Conservation (phyloP, 495 filamentous ascomycete genomes). For the Chlorociboria aeruginascens region DNA sequence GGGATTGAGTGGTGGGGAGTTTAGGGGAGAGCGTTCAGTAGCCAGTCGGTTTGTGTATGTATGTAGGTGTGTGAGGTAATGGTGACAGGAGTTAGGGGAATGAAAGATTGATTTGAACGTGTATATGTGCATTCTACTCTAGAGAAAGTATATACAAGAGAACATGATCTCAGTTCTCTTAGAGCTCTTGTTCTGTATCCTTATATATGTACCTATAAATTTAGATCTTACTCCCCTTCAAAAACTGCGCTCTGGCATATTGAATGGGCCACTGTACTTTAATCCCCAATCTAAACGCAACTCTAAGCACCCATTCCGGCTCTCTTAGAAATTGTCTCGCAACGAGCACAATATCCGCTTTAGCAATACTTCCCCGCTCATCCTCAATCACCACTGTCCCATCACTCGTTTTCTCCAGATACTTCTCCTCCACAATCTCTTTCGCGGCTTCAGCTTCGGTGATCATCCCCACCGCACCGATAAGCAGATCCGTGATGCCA, state of each 20-base stretch:
- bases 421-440: constrained; percentile 39
- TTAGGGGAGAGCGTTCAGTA: background rate
- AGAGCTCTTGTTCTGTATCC: background rate
- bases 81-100: background rate
- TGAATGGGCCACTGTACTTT: constrained; percentile 43
- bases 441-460: constrained; percentile 49
- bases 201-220: background rate
- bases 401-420: background rate
- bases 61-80: no score
- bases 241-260: constrained; percentile 24
- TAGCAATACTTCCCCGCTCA: constrained; percentile 28
- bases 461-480: constrained; percentile 68
- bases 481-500: constrained; percentile 39
- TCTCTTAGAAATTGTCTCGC: constrained; percentile 55
- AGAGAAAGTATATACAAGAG: no score
- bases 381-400: constrained; percentile 28
- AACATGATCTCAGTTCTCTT: background rate
- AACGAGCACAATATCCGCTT: constrained; percentile 52
- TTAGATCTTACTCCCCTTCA: constrained; percentile 12
- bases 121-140: background rate
- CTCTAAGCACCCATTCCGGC: constrained; percentile 51
- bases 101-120: background rate
- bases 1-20: background rate
- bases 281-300: constrained; percentile 48
- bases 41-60: background rate